Evolutionary conservation across 2,329 filamentous ascomycete species (phyloP), one percentile per base, ranked within the genome.

Genomic region (Phialophora chinensis): DNA sequence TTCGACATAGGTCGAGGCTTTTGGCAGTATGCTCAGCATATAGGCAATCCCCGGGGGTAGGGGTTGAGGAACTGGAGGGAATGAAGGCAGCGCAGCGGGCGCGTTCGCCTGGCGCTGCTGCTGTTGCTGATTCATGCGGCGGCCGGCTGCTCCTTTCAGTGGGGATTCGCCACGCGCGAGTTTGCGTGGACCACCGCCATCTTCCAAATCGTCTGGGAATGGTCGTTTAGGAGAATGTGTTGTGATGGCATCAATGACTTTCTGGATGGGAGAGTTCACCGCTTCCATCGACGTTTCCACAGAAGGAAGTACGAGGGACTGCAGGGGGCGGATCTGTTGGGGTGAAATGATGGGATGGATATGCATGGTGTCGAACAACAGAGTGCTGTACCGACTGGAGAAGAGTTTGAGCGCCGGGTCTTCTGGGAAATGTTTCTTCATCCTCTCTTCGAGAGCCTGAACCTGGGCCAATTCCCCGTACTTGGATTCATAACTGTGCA

Each of bases 381-480:
- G 84, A 0, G 85, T 84, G 4, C 89, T 86, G 77, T 91, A 96
- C 38, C 94, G 90, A 66, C 90, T 87, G 11, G 88, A 85, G 77
- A 97, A 98, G 67, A 88, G 87, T 14, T 84, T 81, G 47, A 97
- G 84, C 63, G 87, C 89, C 2, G 92, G 90, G 73, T 97, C 94
- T 66, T 93, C 89, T 0, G 93, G 93, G 78, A 92, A 99, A n/a
- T 97, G 84, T 74, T 97, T 93, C 25, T 87, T 86, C 93, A 99
- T 98, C 55, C 95, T 89, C 73, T 90, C 90, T 78, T 99, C 96
- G 17, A 99, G 84, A 76, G 96, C 95, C 70, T 89, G 88, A 62
- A 99, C 92, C 73, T 98, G 93, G 5, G 91, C 88, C 4, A 98
- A 85, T 76, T 99, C 95, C 63, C 96, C 95, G 74, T 93, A 99